phyloP scores from a whole-genome alignment of 768 basidiomycete species.

The Tulasnella sp. region DNA sequence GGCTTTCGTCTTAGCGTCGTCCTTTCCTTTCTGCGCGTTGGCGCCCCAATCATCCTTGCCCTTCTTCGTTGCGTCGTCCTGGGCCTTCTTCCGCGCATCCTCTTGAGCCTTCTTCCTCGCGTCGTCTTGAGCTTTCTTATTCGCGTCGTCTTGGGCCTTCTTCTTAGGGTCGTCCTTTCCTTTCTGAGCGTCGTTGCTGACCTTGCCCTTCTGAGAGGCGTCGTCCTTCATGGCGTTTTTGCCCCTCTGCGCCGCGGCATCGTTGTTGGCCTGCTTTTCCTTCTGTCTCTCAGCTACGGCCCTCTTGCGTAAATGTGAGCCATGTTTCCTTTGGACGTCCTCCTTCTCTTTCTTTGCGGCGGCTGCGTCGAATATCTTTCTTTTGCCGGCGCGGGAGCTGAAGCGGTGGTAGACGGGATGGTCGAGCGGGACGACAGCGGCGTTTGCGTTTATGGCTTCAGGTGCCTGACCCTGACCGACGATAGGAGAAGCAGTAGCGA shows the following conservation, averaged over 20 bases:
- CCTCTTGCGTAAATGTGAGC: background rate
- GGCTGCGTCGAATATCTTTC: background rate
- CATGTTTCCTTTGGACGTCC: background rate
- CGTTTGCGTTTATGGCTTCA: background rate
- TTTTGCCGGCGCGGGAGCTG: background rate
- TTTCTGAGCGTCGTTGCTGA: background rate
- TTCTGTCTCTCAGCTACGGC: background rate
- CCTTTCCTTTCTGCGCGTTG: background rate
- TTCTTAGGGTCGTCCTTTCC: background rate
- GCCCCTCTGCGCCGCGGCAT: background rate
- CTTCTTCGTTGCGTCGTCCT: background rate
- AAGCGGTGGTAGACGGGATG: conserved; percentile 15
- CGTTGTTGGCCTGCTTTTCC: background rate
- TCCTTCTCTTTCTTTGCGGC: background rate
- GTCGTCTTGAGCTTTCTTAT: background rate
- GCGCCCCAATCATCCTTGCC: background rate
- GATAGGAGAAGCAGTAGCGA: background rate
- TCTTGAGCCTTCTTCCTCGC: background rate
- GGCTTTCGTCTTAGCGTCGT: background rate
- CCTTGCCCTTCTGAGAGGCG: background rate
- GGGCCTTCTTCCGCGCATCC: background rate
- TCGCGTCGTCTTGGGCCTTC: background rate
- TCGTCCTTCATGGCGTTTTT: background rate
- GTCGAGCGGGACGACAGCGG: background rate
- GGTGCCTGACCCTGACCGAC: background rate